Percentiles rank a stretch among this genome's conserved stretches.
phyloP scores from a whole-genome alignment of 1,139 yeast species.

The Lipomyces yarrowii region DNA sequence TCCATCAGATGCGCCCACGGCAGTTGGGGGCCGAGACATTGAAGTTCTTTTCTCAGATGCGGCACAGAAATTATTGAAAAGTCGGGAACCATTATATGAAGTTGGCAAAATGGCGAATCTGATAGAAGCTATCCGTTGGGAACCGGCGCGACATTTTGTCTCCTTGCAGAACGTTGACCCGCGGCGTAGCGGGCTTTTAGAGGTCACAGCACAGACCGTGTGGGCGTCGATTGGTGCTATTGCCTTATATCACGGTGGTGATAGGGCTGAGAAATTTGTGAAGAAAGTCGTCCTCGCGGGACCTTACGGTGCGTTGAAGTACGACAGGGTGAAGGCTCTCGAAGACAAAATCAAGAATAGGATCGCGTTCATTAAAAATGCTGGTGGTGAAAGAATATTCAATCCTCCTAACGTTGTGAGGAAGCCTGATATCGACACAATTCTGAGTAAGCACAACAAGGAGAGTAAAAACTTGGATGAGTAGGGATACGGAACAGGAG shows the following conservation, averaged over 20 bases:
- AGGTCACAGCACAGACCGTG: slow-evolving; percentile 55
- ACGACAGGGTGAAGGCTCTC: neutral
- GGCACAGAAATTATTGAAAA: slow-evolving; percentile 16
- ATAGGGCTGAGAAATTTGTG: slow-evolving; percentile 42
- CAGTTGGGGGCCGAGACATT: slow-evolving; percentile 59
- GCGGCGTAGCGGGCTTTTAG: slow-evolving; percentile 18
- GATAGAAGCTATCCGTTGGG: slow-evolving; percentile 18
- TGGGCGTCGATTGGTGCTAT: slow-evolving; percentile 84
- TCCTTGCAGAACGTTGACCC: slow-evolving; percentile 8
- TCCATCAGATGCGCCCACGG: slow-evolving; percentile 11
- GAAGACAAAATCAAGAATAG: neutral
- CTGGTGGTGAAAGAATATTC: neutral
- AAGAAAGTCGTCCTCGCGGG: slow-evolving; percentile 20
- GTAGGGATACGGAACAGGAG: neutral
- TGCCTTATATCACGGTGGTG: slow-evolving; percentile 63
- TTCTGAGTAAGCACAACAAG: neutral
- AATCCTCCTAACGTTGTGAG: neutral
- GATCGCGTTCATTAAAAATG: neutral
- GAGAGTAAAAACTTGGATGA: neutral
- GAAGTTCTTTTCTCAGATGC: slow-evolving; percentile 43
- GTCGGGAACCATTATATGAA: slow-evolving; percentile 14
- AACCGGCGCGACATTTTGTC: slow-evolving; percentile 7
- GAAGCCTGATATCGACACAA: neutral
- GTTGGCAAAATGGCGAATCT: slow-evolving; percentile 19
- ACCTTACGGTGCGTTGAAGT: slow-evolving; percentile 18